Percentiles rank a stretch among this genome's conserved stretches.
phyloP scores from a whole-genome alignment of 345 rosid genomes.

The Raphanus sativus region DNA sequence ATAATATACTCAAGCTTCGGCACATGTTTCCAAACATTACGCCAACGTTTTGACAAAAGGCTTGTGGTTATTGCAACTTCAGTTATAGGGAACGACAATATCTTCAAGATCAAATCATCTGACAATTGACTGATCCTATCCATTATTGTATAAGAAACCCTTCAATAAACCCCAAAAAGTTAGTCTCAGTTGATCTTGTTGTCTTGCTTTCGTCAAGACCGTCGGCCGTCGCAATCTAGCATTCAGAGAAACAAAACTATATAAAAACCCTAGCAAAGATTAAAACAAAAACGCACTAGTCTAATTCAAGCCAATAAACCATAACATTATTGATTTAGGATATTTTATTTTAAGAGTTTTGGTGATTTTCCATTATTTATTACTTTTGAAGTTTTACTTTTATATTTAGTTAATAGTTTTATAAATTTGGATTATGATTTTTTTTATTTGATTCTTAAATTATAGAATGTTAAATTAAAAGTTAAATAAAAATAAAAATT shows the following conservation, averaged over 20 bases:
- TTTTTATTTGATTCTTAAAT: too few relatives aligned
- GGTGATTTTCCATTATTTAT: background rate
- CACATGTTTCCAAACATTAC: slow-evolving; percentile 9
- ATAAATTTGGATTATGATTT: background rate
- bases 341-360: background rate
- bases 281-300: background rate
- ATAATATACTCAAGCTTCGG: background rate
- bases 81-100: background rate
- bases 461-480: background rate
- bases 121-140: slow-evolving; percentile 10
- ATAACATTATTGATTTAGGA: background rate
- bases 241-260: background rate
- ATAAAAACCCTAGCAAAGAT: background rate
- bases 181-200: background rate
- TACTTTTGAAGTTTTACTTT: too few relatives aligned
- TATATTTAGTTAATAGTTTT: too few relatives aligned
- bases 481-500: too few relatives aligned
- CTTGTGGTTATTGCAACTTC: slow-evolving; percentile 11
- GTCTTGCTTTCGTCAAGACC: background rate
- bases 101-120: slow-evolving; percentile 16
- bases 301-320: background rate
- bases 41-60: slow-evolving; percentile 25
- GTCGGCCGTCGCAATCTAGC: background rate
- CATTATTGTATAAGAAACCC: slow-evolving; percentile 11
- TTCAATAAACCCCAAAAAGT: background rate